These are phyloP conservation scores for Ceratocystis cubensis DNA, from an alignment of 2,329 filamentous ascomycete genomes.

Conservation along the genomic window DNA sequence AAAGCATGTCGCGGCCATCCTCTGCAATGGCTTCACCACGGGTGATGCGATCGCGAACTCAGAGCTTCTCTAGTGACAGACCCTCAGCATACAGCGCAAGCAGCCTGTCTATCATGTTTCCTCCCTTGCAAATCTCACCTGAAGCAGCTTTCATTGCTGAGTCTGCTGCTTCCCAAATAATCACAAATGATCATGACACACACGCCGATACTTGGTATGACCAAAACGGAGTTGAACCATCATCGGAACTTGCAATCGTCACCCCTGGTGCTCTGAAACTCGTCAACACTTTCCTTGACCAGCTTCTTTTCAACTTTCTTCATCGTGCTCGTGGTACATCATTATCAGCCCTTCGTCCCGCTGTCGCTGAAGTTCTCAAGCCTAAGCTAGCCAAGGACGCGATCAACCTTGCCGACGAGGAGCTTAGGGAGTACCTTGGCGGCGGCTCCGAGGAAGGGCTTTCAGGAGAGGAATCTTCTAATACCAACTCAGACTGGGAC, in stretches of 20 bases:
- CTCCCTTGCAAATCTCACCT: conserved; percentile 58
- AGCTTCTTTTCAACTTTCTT: conserved; percentile 85
- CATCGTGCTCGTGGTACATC: conserved; percentile 65
- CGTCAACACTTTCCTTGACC: conserved; percentile 86
- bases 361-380: conserved; percentile 77
- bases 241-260: conserved; percentile 57
- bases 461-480: conserved; percentile 39
- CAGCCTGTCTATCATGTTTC: conserved; percentile 47
- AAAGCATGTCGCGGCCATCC: conserved; percentile 27
- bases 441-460: conserved; percentile 64
- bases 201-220: conserved; percentile 58
- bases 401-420: conserved; percentile 70
- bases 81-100: conserved; percentile 48
- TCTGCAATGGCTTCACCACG: conserved; percentile 29
- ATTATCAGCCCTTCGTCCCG: conserved; percentile 61
- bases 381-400: conserved; percentile 77
- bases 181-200: conserved; percentile 75
- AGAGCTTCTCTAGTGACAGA: conserved; percentile 59
- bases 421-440: conserved; percentile 76
- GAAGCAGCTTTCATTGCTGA: conserved; percentile 76
- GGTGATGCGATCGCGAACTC: conserved; percentile 37
- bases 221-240: conserved; percentile 52
- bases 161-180: conserved; percentile 78
- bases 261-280: conserved; percentile 60
- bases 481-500: conserved; percentile 57